Conservation (phyloP, 495 filamentous ascomycete species). For the Hypoxylon intermedium region DNA sequence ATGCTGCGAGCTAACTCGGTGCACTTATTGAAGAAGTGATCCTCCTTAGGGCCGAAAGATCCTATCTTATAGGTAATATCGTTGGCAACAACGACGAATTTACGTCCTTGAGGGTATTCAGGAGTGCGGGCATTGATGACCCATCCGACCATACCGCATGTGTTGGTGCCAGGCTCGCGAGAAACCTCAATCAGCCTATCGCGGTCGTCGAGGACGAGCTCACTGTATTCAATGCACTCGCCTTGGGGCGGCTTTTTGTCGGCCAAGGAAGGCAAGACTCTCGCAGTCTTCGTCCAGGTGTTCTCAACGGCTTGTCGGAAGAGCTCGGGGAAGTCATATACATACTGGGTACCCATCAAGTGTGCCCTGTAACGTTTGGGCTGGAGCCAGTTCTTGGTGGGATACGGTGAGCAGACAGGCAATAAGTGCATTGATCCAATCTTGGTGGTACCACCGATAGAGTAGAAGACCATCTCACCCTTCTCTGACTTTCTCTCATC, state of each 20-base stretch:
- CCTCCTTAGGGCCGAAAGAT: constrained; percentile 94
- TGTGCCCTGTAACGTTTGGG: constrained; percentile 99
- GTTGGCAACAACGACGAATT: constrained; percentile 96
- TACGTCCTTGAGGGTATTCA: constrained; percentile 91
- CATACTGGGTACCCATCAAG: constrained; percentile 98
- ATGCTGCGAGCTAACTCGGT: constrained; percentile 91
- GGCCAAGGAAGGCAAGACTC: constrained; percentile 71
- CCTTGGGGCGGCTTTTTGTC: constrained; percentile 83
- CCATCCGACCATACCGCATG: constrained; percentile 98
- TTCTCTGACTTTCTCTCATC: constrained; percentile 98
- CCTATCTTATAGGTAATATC: constrained; percentile 99
- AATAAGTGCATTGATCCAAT: constrained; percentile 94
- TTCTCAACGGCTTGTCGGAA: constrained; percentile 98
- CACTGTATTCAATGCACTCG: constrained; percentile 94
- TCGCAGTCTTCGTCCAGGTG: constrained; percentile 79
- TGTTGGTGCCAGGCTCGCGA: constrained; percentile 93
- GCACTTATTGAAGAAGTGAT: constrained; percentile 99
- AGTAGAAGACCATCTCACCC: constrained; percentile 96
- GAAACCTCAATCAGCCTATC: constrained; percentile 92
- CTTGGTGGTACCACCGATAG: constrained; percentile 92
- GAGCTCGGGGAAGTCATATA: constrained; percentile 99
- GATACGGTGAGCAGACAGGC: constrained; percentile 89
- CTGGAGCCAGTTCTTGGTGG: constrained; percentile 97
- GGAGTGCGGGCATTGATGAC: constrained; percentile 94
- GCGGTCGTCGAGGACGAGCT: constrained; percentile 91